Evolutionary conservation across 2,329 filamentous ascomycete genomes (phyloP).

Genomic region (Colletotrichum endophyticum): DNA sequence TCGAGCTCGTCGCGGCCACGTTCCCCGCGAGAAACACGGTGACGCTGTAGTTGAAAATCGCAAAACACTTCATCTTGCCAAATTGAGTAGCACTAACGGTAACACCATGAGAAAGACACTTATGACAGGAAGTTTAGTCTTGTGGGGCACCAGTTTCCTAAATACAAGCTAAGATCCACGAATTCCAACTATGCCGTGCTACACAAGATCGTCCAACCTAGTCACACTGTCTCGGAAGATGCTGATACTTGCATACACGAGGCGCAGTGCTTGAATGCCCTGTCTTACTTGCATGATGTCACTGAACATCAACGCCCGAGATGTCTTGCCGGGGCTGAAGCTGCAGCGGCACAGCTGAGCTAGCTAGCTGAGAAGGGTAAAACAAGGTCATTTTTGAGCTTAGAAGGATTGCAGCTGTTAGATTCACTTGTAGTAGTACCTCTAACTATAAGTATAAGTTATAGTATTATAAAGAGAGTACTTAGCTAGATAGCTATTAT

Average conservation of each 20-base stretch:
- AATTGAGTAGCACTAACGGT: background rate
- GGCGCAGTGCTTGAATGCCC: background rate
- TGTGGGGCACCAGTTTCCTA: background rate
- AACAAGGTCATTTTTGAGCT: background rate
- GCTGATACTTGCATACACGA: background rate
- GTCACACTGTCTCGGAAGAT: background rate
- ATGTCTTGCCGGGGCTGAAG: background rate
- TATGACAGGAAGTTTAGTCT: fast-evolving
- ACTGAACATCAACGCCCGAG: background rate
- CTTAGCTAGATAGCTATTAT: no score
- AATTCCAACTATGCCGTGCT: fast-evolving
- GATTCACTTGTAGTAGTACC: no score
- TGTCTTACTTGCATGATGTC: background rate
- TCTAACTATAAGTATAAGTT: no score
- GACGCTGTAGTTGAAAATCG: background rate
- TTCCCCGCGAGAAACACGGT: fast-evolving
- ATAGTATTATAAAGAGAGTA: no score
- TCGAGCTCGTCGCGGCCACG: background rate
- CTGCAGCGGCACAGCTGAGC: background rate
- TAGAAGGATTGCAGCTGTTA: background rate
- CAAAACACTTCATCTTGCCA: background rate
- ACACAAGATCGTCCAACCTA: background rate
- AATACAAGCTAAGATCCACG: background rate
- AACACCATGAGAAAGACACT: background rate
- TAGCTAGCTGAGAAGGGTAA: background rate